Evolutionary conservation across 495 filamentous ascomycete species (phyloP).

Genomic region (Monascus purpureus): DNA sequence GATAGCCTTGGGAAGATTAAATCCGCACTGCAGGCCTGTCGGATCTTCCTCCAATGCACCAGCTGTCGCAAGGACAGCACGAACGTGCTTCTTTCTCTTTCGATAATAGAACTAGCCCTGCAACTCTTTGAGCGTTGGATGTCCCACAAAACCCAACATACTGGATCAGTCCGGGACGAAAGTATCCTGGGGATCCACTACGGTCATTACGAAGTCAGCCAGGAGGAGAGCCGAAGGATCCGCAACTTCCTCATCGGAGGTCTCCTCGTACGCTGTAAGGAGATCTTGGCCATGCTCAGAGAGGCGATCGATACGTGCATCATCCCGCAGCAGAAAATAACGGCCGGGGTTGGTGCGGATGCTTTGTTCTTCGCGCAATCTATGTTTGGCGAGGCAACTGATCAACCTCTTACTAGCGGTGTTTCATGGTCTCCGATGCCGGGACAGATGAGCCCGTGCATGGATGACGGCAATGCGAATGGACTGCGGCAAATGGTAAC

Average conservation of each 20-base stretch:
- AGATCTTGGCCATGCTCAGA: slow-evolving; percentile 15
- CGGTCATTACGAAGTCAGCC: slow-evolving; percentile 25
- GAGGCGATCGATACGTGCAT: slow-evolving; percentile 8
- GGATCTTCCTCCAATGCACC: slow-evolving; percentile 21
- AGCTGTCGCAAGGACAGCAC: slow-evolving; percentile 22
- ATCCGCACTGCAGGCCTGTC: slow-evolving; percentile 19
- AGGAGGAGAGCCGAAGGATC: slow-evolving; percentile 20
- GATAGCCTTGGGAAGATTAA: slow-evolving; percentile 24
- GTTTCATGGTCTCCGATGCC: background rate
- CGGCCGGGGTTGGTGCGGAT: background rate
- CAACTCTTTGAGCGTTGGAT: slow-evolving; percentile 26
- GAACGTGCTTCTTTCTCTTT: slow-evolving; percentile 19
- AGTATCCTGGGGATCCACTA: slow-evolving; percentile 16
- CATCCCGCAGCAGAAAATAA: background rate
- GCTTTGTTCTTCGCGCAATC: background rate
- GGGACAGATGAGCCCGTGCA: background rate
- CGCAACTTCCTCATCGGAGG: slow-evolving; percentile 19
- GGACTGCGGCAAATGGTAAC: slow-evolving; percentile 18
- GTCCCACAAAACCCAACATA: slow-evolving; percentile 12
- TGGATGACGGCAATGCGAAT: background rate
- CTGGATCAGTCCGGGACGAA: slow-evolving; percentile 4
- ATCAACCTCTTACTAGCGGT: background rate
- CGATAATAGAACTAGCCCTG: slow-evolving; percentile 19
- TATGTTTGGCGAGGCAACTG: background rate
- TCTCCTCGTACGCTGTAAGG: slow-evolving; percentile 17